These are phyloP conservation scores for Ormosia semicastrata DNA, from an alignment of 306 rosid genomes.

Conservation along the genomic window DNA sequence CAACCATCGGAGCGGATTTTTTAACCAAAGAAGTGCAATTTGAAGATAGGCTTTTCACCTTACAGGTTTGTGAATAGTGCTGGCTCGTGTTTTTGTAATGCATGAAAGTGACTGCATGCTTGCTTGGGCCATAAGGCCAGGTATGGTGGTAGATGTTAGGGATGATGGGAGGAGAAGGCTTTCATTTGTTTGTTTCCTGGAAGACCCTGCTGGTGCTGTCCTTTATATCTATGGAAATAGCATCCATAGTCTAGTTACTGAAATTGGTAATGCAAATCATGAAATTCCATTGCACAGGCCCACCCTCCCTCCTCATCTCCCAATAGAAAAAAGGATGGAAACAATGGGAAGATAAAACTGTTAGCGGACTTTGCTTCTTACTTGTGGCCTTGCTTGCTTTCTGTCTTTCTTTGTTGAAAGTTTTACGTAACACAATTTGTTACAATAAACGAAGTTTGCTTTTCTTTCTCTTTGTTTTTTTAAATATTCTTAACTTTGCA, in stretches of 20 bases:
- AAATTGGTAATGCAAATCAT: no score
- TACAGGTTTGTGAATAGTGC: slow-evolving; percentile 60
- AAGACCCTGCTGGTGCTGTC: no score
- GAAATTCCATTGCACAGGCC: no score
- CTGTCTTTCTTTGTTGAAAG: background rate
- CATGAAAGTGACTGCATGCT: background rate
- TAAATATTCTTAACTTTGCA: slow-evolving; percentile 24
- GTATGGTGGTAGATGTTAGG: background rate
- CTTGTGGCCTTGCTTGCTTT: background rate
- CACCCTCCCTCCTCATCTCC: no score
- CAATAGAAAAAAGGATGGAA: no score
- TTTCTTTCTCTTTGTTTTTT: background rate
- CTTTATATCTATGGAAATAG: no score
- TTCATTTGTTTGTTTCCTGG: no score
- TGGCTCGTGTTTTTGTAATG: slow-evolving; percentile 1
- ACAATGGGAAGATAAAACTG: no score
- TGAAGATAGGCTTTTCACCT: slow-evolving; percentile 97
- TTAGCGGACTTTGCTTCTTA: no score
- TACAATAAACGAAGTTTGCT: background rate
- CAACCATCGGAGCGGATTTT: slow-evolving; percentile 97
- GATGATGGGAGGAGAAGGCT: background rate
- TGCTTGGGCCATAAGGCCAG: background rate
- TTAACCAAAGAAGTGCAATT: slow-evolving; percentile 97
- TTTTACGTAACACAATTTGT: background rate
- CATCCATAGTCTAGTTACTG: no score